Evolutionary conservation across 148 eudicot species (phyloP).

Genomic region (Fallopia convolvulus): DNA sequence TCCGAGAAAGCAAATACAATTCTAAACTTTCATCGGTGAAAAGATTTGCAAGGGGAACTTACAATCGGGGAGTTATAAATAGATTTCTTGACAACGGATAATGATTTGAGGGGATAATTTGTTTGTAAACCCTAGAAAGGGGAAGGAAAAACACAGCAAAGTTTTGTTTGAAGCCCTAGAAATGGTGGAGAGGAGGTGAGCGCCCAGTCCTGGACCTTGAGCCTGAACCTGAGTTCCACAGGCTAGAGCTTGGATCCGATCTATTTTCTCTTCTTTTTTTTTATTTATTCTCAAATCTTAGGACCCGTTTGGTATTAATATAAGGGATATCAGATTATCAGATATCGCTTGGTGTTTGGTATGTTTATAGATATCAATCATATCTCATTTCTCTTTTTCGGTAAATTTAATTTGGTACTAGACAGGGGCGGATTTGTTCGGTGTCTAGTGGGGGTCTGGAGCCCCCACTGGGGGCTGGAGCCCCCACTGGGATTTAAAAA

Average conservation of each 20-base stretch:
- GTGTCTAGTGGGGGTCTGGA: too few species aligned
- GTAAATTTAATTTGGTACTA: too few species aligned
- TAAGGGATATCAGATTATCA: too few species aligned
- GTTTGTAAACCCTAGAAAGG: neutral
- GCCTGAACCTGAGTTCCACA: neutral
- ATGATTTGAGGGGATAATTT: neutral
- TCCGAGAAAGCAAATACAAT: neutral
- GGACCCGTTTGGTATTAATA: too few species aligned
- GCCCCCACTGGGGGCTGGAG: too few species aligned
- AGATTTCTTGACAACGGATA: neutral
- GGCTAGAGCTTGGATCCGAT: neutral
- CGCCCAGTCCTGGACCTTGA: neutral
- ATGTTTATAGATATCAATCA: too few species aligned
- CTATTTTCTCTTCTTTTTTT: neutral
- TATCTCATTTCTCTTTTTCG: too few species aligned
- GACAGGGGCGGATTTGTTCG: too few species aligned
- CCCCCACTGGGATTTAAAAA: too few species aligned
- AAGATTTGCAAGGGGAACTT: neutral
- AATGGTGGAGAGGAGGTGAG: neutral
- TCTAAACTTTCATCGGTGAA: neutral
- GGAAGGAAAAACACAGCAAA: neutral
- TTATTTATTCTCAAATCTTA: too few species aligned
- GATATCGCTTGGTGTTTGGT: too few species aligned
- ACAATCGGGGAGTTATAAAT: slow-evolving; percentile 3
- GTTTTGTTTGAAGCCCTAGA: slow-evolving; percentile 3